These are phyloP conservation scores for Vaucheria bursata DNA, from an alignment of 352 stramenopile genomes.

Conservation along the genomic window DNA sequence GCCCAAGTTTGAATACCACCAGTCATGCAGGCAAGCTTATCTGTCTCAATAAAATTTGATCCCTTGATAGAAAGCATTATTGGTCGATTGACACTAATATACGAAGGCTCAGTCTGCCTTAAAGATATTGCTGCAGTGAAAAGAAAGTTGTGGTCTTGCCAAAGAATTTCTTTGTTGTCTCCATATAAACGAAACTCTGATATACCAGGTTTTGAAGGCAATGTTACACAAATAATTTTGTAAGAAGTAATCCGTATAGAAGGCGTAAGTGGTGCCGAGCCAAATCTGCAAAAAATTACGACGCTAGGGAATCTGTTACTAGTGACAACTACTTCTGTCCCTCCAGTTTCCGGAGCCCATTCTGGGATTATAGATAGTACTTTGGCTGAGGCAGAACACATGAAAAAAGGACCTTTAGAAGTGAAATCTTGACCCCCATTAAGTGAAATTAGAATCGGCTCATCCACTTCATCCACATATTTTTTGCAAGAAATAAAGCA, in stretches of 20 bases:
- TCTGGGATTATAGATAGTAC: background rate
- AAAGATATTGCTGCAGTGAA: too few relatives aligned
- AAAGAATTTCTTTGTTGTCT: too few relatives aligned
- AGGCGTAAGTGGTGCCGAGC: background rate
- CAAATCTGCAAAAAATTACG: background rate
- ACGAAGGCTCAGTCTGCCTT: too few relatives aligned
- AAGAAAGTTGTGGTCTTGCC: too few relatives aligned
- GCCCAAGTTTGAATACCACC: background rate
- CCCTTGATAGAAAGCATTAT: too few relatives aligned
- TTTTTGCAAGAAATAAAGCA: background rate
- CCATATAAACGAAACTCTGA: too few relatives aligned
- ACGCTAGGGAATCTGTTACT: background rate
- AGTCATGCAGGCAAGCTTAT: background rate
- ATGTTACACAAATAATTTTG: too few relatives aligned
- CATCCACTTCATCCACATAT: background rate
- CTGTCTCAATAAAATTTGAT: too few relatives aligned
- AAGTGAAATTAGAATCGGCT: background rate
- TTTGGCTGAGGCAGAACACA: background rate
- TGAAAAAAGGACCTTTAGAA: background rate
- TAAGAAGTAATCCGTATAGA: too few relatives aligned
- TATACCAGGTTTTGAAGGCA: too few relatives aligned
- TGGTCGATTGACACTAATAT: too few relatives aligned
- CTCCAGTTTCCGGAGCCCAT: background rate
- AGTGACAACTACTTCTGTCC: background rate
- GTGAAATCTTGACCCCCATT: conserved; percentile 6